These are phyloP conservation scores for Leishmania gerbilli DNA, from an alignment of 208 protist genomes.

Conservation along the genomic window DNA sequence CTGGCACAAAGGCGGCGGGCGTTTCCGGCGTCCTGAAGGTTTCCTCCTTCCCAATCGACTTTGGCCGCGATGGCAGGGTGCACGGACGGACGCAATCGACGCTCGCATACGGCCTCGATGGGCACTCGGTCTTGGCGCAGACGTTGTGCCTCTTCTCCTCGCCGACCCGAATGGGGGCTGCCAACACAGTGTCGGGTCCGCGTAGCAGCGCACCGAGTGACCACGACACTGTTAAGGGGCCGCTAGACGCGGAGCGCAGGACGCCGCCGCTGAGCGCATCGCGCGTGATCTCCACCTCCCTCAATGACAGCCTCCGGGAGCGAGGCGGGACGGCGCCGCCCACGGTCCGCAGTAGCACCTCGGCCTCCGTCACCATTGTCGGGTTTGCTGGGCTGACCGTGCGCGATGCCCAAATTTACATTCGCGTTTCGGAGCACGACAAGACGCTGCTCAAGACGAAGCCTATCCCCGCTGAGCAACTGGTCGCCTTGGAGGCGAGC, in stretches of 20 bases:
- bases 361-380: conserved; percentile 34
- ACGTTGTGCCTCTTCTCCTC: conserved; percentile 13
- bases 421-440: conserved; percentile 38
- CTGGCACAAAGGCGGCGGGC: conserved; percentile 39
- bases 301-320: not conserved
- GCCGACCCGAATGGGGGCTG: not conserved
- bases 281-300: not conserved
- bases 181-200: not conserved
- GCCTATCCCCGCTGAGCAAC: conserved; percentile 32
- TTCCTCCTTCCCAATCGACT: conserved; percentile 43
- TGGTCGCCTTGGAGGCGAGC: conserved; percentile 24
- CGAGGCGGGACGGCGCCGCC: not conserved
- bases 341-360: conserved; percentile 6
- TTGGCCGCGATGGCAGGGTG: conserved; percentile 16
- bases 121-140: conserved; percentile 11
- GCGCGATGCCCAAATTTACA: conserved; percentile 36
- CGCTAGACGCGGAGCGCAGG: not conserved
- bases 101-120: conserved; percentile 22
- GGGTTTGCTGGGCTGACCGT: conserved; percentile 30
- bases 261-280: not conserved
- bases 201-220: not conserved
- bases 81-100: conserved; percentile 25
- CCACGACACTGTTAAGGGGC: not conserved
- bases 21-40: conserved; percentile 58
- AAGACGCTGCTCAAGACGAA: conserved; percentile 33